Base-by-base conservation (phyloP, 75 land plant species). In the Azolla pinnata region DNA sequence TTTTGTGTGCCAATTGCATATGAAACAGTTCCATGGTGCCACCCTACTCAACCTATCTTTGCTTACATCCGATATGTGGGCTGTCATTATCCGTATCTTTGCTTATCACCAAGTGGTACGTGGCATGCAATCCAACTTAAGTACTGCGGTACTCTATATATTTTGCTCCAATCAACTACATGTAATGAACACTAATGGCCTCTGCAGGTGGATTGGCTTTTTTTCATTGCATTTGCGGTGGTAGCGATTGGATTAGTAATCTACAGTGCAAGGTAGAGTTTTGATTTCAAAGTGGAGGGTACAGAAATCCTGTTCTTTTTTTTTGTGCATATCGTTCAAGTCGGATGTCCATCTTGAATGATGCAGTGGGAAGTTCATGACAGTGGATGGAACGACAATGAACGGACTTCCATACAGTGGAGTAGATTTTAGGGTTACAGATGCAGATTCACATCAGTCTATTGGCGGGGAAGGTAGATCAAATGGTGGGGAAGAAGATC, bases 21-120 rank as follows among this genome's bases (percentile, higher is more conserved):
- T 38, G 38, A 20, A 7, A 58, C 83, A 89, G 99, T 63, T 77
- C 3, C 86, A 65, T 80, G 99, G 99, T 2, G 68, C 99, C 14
- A 62, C 99, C 63, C 77, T 95, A 84, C 49, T 95, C 0, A 95
- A 95, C 65, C 77, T 95, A 7, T 95, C 99, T 40, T 57, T 95
- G 60, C 64, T 95, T 18, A 89, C 99, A n/a, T 89, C 96, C n/a
- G 99, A 95, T 63, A 95, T 95, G 99, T 95, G 96, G 96, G 87
- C 91, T 12, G 91, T 95, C 18, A 24, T 80, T 2, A 83, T 95
- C 46, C 87, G 99, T 35, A 79, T 83, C 9, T 79, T 89, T 67
- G 90, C 80, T 17, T 95, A 90, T 50, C 75, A 86, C 53, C 74
- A 95, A 60, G 77, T 81, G 81, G 96, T 88, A 62, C 9, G 50